Conservation (phyloP, 352 stramenopile genomes). For the Globisporangium polare region DNA sequence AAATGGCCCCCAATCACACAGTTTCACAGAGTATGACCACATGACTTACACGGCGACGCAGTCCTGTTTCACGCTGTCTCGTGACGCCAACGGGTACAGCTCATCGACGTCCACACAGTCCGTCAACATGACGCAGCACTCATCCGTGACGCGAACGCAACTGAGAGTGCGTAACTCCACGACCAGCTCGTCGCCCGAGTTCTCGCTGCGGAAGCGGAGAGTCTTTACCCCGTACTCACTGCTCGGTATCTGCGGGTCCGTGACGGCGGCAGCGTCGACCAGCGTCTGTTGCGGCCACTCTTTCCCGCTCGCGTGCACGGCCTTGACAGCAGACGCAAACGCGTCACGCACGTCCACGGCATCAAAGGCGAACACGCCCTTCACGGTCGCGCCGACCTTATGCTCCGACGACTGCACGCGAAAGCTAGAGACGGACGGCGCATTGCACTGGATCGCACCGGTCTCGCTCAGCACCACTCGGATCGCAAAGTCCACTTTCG, state of each 20-base stretch:
- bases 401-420: neutral
- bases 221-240: neutral
- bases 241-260: neutral
- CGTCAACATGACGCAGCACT: slow-evolving; percentile 3
- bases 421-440: neutral
- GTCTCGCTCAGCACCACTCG: slow-evolving; percentile 4
- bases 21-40: neutral
- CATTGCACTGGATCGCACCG: neutral
- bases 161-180: slow-evolving; percentile 4
- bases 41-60: slow-evolving; percentile 1
- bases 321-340: neutral
- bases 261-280: neutral
- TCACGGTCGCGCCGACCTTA: slow-evolving; percentile 1
- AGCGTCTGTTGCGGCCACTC: neutral
- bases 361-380: slow-evolving; percentile 1
- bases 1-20: neutral
- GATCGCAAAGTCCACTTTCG: slow-evolving; percentile 5
- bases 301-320: neutral
- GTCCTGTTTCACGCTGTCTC: neutral
- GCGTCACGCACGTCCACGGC: neutral
- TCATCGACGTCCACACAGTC: slow-evolving; percentile 7
- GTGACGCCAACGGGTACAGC: neutral
- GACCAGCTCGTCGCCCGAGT: neutral
- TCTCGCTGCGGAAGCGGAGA: slow-evolving; percentile 5
- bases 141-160: neutral